Evolutionary conservation across 169 alveolate genomes (phyloP).

Genomic region (Plasmodium billcollinsi): DNA sequence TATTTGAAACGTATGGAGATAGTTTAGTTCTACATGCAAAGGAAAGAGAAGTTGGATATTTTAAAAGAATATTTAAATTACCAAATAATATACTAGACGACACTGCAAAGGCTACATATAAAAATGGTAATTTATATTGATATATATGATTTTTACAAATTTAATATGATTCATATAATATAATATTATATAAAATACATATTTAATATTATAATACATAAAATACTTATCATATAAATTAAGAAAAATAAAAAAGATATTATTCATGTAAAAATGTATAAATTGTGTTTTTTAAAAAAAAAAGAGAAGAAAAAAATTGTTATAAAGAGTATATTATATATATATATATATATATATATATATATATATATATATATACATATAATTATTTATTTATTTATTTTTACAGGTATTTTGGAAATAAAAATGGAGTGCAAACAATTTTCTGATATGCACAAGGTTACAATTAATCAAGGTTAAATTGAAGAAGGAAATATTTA

Average conservation of each 20-base stretch:
- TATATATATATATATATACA: too few species aligned
- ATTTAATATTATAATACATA: too few species aligned
- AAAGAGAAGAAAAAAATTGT: too few species aligned
- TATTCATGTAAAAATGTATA: not conserved
- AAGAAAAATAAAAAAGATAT: too few species aligned
- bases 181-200: too few species aligned
- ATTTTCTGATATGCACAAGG: slow-evolving; percentile 61
- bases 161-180: too few species aligned
- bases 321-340: too few species aligned
- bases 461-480: slow-evolving; percentile 48
- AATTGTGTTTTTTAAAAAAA: not conserved
- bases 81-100: slow-evolving; percentile 86
- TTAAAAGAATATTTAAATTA: slow-evolving; percentile 85
- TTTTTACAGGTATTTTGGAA: slow-evolving; percentile 38
- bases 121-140: slow-evolving; percentile 75
- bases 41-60: slow-evolving; percentile 87
- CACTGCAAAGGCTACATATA: slow-evolving; percentile 81
- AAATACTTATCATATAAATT: too few species aligned
- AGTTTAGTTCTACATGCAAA: slow-evolving; percentile 84
- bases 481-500: not conserved
- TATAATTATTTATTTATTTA: not conserved
- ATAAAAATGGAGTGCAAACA: slow-evolving; percentile 73
- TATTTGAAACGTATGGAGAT: slow-evolving; percentile 86
- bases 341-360: not conserved
- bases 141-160: too few species aligned